Evolutionary conservation across 305 asterid species (phyloP).

Genomic region (Solanum hybrid): DNA sequence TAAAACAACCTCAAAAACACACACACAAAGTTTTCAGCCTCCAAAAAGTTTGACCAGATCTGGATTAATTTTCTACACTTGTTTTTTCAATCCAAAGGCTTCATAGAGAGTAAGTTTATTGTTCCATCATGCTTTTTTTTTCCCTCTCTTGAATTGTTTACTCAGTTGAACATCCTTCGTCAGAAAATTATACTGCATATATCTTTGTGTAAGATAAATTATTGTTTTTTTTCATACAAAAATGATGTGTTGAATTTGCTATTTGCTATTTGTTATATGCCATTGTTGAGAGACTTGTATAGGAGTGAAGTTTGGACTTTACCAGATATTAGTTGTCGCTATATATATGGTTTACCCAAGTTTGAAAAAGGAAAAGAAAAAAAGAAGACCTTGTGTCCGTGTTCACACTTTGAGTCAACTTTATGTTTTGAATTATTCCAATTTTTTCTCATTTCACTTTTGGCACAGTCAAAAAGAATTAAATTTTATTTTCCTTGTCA

Average conservation of each 20-base stretch:
- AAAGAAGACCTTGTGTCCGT: not conserved
- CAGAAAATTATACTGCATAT: not conserved
- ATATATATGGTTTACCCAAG: not conserved
- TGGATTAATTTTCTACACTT: constrained; percentile 24
- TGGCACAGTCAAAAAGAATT: not conserved
- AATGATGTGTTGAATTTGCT: not conserved
- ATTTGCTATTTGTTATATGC: not conserved
- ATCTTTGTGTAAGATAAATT: not conserved
- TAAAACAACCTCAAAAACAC: not conserved
- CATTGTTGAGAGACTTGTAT: not conserved
- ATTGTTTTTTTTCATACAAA: not conserved
- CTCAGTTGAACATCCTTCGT: not conserved
- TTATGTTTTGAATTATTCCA: not conserved
- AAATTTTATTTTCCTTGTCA: not conserved
- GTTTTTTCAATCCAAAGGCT: not conserved
- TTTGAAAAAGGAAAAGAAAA: constrained; percentile 14
- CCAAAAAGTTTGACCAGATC: constrained; percentile 33
- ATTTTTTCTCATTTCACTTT: not conserved
- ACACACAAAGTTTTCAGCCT: not conserved
- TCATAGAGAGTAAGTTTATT: not conserved
- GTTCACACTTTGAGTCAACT: constrained; percentile 36
- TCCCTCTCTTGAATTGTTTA: not conserved
- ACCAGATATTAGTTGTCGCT: constrained; percentile 31
- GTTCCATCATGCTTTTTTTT: not conserved
- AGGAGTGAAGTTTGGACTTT: not conserved